Base-by-base conservation (phyloP, 805 yeast species). In the Saturnispora ahearnii region DNA sequence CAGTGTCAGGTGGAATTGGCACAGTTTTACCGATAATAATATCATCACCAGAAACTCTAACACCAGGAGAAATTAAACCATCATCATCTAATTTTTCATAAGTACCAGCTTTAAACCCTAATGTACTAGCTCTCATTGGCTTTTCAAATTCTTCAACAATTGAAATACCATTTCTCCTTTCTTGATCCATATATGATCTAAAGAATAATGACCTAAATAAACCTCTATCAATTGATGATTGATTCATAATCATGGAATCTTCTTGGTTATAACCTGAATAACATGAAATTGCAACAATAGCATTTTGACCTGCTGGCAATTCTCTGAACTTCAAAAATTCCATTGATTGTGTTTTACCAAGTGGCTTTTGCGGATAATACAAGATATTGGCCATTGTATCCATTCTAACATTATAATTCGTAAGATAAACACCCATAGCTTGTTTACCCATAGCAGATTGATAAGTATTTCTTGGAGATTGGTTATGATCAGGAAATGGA, bases 361-460 rank as follows among this genome's bases (percentile, higher is more conserved):
- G 73, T 13, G 99, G 99, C 67, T 93, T 93, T 66, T 93, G 99
- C 38, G 99, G 99, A 64, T 93, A 93, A 65, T 93, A 93, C 58
- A 93, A 75, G 60, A 93, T 91, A 64, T 93, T 93, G 9, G 99
- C 97, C 99, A 93, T 93, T 1, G 99, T 93, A 69, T 93, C 99
- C 99, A 93, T 93, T 72, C 99, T 87, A 48, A 91, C 96, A 52
- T 84, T 79, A 68, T 91, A 93, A 64, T 93, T 93, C 4, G 99
- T 93, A 61, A 91, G 76, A 68, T 87, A 91, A 9, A 93, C 98
- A 65, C 99, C 99, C 99, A 93, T 93, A 51, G 99, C 99, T 73
- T 93, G 99, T 70, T 93, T 93, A 81, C 99, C 99, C 99, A 93
- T 93, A 56, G 99, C 99, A 66, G 96, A 90, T 73, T 93, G 99